Evolutionary conservation across 495 filamentous ascomycete species (phyloP), one percentile per base, ranked within the genome.

Genomic region (Xylaria nigripes): DNA sequence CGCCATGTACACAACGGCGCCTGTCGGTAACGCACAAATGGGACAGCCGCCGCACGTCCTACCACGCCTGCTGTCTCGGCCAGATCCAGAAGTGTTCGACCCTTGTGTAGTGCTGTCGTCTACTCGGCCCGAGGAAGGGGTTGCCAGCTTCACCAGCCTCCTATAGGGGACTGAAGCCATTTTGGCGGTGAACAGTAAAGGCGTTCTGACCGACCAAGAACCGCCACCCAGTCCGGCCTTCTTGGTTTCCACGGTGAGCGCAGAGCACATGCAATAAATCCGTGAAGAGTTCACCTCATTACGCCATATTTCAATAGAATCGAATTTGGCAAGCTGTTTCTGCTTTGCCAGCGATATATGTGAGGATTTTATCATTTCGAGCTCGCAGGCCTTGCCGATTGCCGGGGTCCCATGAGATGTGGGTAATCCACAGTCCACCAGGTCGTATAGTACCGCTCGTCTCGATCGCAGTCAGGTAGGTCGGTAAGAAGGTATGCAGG

Each of bases 221-320:
- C 36, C 18, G n/a, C 21, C 29, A 23, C 21, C 13, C 19, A 6
- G 2, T 22, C 13, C 18, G 9, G 36, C 13, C 21, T 18, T 21
- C 42, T 41, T 45, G 12, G 40, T 6, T 24, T n/a, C 38, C 27
- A 23, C 32, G 38, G 23, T 22, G 25, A 44, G 51, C 8, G 44
- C 51, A 13, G 62, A 65, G 25, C 61, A 67, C 24, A 19, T 32
- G 52, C 64, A 64, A 34, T 50, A 50, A 4, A 32, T 51, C 29
- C 30, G 51, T 18, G 57, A 32, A 9, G 32, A 10, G 4, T 49
- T 41, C 18, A 69, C 64, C 44, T 69, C 67, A 29, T 18, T 41
- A 41, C 53, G 58, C 67, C 67, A 69, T 32, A 63, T 54, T 15
- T 51, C 38, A 32, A 69, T 65, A 47, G 49, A 52, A 1, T 45